Conservation (phyloP, 192 early-diverging fungal species). For the Neocallimastix lanati region DNA sequence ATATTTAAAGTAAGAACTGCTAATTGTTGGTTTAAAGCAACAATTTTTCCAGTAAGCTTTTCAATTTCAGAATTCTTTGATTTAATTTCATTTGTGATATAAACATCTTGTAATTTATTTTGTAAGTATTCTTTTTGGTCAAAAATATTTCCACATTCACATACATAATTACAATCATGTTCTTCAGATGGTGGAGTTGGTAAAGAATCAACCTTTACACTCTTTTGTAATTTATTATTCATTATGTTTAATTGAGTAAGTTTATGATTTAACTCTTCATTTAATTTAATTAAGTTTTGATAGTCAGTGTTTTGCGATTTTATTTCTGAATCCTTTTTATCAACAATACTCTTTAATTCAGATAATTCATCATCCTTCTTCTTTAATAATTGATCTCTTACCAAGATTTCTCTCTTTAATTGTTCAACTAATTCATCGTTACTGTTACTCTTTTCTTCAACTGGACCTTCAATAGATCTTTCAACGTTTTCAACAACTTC, state of each 20-base stretch:
- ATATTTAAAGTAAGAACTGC: neutral
- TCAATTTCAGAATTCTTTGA: neutral
- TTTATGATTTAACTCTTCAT: neutral
- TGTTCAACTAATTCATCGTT: neutral
- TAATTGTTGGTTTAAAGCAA: neutral
- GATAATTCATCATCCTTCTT: neutral
- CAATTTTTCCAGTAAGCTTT: neutral
- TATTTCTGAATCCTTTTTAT: neutral
- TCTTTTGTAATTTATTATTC: neutral
- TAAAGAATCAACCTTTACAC: neutral
- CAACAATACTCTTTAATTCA: neutral
- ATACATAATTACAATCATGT: no score
- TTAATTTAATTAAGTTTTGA: neutral
- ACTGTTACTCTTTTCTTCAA: neutral
- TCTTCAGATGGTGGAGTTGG: neutral
- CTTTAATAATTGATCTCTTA: neutral
- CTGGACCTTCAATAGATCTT: neutral
- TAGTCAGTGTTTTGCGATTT: neutral
- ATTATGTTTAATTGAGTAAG: neutral
- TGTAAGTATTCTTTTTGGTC: neutral
- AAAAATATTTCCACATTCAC: neutral
- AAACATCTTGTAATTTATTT: neutral
- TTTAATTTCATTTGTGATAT: neutral
- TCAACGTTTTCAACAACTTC: no score
- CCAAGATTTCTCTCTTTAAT: neutral